A percentile compares a stretch with the other conserved stretches of the same genome.
These are phyloP conservation scores for Tuber indicum DNA, from an alignment of 495 filamentous ascomycete genomes.

Conservation along the genomic window DNA sequence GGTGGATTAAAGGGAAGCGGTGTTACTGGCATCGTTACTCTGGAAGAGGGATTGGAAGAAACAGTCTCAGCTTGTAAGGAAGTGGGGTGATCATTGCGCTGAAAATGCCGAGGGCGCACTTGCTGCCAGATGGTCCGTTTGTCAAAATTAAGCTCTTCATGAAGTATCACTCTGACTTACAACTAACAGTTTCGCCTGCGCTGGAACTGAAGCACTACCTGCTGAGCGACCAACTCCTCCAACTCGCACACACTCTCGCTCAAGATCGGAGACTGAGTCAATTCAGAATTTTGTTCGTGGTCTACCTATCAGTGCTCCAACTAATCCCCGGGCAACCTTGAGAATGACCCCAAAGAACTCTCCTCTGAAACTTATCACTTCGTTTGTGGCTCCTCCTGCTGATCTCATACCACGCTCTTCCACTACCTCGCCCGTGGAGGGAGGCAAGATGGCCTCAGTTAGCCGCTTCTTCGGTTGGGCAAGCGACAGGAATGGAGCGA, in stretches of 20 bases:
- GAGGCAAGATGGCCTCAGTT: conserved; percentile 33
- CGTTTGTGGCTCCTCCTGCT: conserved; percentile 50
- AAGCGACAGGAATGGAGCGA: conserved; percentile 70
- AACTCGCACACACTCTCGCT: conserved; percentile 33
- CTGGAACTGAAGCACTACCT: conserved; percentile 59
- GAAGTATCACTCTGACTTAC: conserved; percentile 23
- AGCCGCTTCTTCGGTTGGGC: conserved; percentile 57
- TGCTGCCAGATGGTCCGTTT: conserved; percentile 71
- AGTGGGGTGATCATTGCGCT: conserved; percentile 92
- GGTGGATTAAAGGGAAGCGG: conserved; percentile 39
- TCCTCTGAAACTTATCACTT: conserved; percentile 88
- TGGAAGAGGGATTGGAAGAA: conserved; percentile 70
- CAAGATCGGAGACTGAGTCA: conserved; percentile 39
- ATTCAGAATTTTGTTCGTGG: conserved; percentile 36
- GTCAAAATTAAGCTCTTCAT: not conserved
- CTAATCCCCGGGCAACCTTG: conserved; percentile 38
- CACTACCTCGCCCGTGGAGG: conserved; percentile 34
- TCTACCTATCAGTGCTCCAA: conserved; percentile 39
- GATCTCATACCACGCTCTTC: conserved; percentile 38
- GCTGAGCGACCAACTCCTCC: conserved; percentile 19
- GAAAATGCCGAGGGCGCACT: conserved; percentile 79
- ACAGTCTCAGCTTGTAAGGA: conserved; percentile 75
- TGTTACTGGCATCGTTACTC: conserved; percentile 42
- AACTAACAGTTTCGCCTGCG: conserved; percentile 61
- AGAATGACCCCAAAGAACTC: conserved; percentile 59